phyloP scores from a whole-genome alignment of 2,329 filamentous ascomycete genomes.

The Pezicula carpinea region DNA sequence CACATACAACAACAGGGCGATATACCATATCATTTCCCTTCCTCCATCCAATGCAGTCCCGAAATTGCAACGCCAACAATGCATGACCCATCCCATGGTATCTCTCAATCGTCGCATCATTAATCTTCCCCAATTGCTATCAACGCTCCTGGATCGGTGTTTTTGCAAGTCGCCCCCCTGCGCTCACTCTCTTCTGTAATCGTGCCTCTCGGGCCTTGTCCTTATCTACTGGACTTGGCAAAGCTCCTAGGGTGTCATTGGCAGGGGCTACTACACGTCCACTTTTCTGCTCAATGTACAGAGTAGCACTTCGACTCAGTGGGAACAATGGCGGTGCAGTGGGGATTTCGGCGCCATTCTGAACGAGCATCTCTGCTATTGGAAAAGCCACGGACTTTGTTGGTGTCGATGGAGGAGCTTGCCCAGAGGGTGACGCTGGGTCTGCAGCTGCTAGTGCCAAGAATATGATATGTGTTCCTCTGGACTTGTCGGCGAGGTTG shows the following conservation, averaged over 20 bases:
- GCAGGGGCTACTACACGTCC: conserved; percentile 36
- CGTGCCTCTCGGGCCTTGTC: conserved; percentile 61
- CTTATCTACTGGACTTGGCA: conserved; percentile 49
- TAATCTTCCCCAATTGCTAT: conserved; percentile 12
- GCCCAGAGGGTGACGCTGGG: conserved; percentile 68
- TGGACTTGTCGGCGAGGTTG: conserved; percentile 79
- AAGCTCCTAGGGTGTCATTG: conserved; percentile 54
- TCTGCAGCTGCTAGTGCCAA: conserved; percentile 89
- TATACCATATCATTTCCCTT: background rate
- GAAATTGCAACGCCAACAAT: conserved; percentile 26
- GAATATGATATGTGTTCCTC: conserved; percentile 85
- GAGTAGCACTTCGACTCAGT: conserved; percentile 71
- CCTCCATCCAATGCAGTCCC: conserved; percentile 2
- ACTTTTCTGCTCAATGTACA: conserved; percentile 79
- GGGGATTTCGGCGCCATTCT: conserved; percentile 91
- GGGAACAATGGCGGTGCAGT: conserved; percentile 72
- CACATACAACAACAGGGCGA: background rate
- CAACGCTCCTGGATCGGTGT: conserved; percentile 26
- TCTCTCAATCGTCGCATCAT: conserved; percentile 25
- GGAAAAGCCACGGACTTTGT: conserved; percentile 67
- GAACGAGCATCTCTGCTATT: conserved; percentile 83
- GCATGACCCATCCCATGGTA: conserved; percentile 24
- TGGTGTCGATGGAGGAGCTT: conserved; percentile 35
- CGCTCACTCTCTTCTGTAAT: conserved; percentile 75
- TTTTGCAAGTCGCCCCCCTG: conserved; percentile 63